Evolutionary conservation across 805 yeast genomes (phyloP), one percentile per base, ranked within the genome.

Genomic region (Cephaloascus albidus): DNA sequence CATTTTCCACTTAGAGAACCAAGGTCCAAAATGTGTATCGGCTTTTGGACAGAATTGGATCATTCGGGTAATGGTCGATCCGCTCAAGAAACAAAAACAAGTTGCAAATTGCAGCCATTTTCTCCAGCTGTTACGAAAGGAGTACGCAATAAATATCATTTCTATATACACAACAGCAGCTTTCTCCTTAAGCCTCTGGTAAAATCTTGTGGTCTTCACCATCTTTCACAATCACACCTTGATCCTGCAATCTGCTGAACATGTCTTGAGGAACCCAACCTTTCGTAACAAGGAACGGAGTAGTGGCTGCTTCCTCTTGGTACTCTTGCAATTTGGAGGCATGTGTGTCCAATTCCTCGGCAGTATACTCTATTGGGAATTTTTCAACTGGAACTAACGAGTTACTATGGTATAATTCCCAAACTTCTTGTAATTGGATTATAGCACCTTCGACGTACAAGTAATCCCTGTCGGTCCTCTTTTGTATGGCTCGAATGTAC

Each of bases 201-300:
- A 63, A 68, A 35, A 67, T 45, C 39, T 50, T 52, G 47, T 50
- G 60, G 47, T 62, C 53, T 15, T 76, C 75, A 17, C 72, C 76
- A 16, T 70, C 71, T 45, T 78, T 72, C 39, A 74, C 77, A 41
- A 90, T 66, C 41, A 81, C 68, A 1, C 90, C 93, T 44, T 79
- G 79, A 17, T 77, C 75, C 33, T 78, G 59, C 50, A 86, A 68
- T 37, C 74, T 74, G 27, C 77, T 81, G 53, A 90, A 89, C 83
- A 87, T 78, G 54, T 87, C 95, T 55, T 87, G 96, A 15, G 97
- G 96, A 41, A 93, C 74, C 96, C 97, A 90, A 4, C 96, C 96
- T 40, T 85, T 83, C 18, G 96, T 84, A 36, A 90, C 90, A 23
- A 85, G 81, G 60, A 87, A 89, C 33, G 97, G 96, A 38, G 78